Evolutionary conservation across 129 eudicot genomes (phyloP).

Genomic region (Ambrosia trifida): DNA sequence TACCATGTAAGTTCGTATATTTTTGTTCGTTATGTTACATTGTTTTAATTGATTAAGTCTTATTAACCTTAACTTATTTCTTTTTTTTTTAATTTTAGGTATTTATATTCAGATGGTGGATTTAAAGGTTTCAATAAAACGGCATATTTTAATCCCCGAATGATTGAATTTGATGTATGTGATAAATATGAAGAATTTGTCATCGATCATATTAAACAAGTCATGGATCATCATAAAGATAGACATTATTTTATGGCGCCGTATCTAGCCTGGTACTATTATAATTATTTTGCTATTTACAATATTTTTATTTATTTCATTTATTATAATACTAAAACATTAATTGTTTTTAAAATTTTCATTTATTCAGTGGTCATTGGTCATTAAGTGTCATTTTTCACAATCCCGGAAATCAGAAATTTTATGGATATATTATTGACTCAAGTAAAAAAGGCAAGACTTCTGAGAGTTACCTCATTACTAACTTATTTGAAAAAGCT

Average conservation of each 20-base stretch:
- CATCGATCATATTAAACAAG: not conserved
- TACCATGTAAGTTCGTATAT: not conserved
- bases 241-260: not conserved
- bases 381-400: no score
- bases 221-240: not conserved
- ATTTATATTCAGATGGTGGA: not conserved
- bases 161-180: not conserved
- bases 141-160: not conserved
- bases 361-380: not conserved
- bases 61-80: not conserved
- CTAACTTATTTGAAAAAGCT: not conserved
- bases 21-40: not conserved
- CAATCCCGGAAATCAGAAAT: no score
- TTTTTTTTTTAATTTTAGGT: not conserved
- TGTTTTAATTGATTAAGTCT: not conserved
- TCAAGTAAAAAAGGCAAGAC: not conserved
- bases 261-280: not conserved
- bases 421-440: not conserved
- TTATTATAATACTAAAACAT: no score
- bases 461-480: not conserved
- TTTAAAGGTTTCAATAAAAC: not conserved
- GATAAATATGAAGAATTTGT: not conserved
- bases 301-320: no score
- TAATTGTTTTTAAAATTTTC: no score
- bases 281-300: no score